These are phyloP conservation scores for Brassica rapa DNA, from an alignment of 345 rosid genomes.

Conservation along the genomic window DNA sequence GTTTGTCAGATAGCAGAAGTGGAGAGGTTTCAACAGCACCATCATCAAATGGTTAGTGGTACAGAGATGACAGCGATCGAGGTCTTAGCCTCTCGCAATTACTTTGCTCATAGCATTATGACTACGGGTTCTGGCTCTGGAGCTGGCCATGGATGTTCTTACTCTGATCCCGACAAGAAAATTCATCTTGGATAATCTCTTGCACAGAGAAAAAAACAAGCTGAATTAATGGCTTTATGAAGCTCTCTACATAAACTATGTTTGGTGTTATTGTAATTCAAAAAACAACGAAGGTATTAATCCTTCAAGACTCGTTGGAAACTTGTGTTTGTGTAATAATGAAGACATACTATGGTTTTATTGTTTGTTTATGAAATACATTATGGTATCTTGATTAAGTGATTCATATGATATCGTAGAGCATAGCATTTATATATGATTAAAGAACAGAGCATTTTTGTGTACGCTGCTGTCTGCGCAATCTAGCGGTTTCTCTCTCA, in stretches of 20 bases:
- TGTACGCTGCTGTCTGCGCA: conserved; percentile 13
- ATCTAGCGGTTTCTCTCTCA: conserved; percentile 26
- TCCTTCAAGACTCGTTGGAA: conserved; percentile 37
- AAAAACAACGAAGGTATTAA: conserved; percentile 27
- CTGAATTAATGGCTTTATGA: conserved; percentile 2
- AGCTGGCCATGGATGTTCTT: conserved; percentile 46
- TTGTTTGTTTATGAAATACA: not conserved
- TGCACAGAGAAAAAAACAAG: not conserved
- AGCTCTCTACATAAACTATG: conserved; percentile 9
- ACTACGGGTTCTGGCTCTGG: conserved; percentile 46
- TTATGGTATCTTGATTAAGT: conserved; percentile 11
- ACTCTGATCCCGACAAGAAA: conserved; percentile 74
- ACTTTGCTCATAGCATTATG: conserved; percentile 65
- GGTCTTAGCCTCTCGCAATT: conserved; percentile 81
- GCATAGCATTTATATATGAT: not conserved
- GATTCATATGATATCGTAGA: conserved; percentile 2
- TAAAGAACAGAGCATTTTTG: conserved; percentile 21
- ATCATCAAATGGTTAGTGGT: conserved; percentile 65
- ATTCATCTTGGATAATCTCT: conserved; percentile 69
- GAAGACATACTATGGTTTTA: not conserved
- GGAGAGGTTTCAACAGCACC: conserved; percentile 76
- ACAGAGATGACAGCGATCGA: conserved; percentile 77
- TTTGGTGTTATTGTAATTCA: conserved; percentile 9
- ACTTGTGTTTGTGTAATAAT: conserved; percentile 26
- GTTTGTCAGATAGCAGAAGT: conserved; percentile 69